These are phyloP conservation scores for Fraxinus xanthoxyloides DNA, from an alignment of 305 asterid genomes.

Conservation along the genomic window DNA sequence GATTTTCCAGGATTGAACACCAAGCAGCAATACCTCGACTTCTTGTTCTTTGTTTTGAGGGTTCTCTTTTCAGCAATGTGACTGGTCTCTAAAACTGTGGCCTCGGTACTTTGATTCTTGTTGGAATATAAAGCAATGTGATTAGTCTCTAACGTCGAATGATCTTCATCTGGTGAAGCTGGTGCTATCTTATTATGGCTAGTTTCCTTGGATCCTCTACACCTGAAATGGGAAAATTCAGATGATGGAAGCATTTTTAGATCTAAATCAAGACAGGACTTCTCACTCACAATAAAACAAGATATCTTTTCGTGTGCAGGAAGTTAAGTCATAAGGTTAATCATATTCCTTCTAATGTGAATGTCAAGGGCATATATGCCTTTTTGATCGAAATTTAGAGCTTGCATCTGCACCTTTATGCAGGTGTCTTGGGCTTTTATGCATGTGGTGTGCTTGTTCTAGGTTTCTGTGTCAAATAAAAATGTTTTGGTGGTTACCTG, in stretches of 20 bases:
- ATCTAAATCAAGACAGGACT: neutral
- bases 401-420: neutral
- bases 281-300: neutral
- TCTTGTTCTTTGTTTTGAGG: slow-evolving; percentile 24
- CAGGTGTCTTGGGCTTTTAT: neutral
- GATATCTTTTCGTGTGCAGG: neutral
- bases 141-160: slow-evolving; percentile 3
- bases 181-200: slow-evolving; percentile 58
- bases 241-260: neutral
- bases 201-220: slow-evolving; percentile 45
- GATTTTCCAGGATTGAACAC: slow-evolving; percentile 9
- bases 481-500: neutral
- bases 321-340: neutral
- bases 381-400: neutral
- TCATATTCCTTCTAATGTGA: neutral
- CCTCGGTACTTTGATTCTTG: slow-evolving; percentile 13
- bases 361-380: neutral
- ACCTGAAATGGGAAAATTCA: slow-evolving; percentile 33
- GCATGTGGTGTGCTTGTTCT: neutral
- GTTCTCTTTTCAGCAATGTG: slow-evolving; percentile 7
- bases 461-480: neutral
- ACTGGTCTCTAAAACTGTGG: slow-evolving; percentile 10
- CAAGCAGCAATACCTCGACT: slow-evolving; percentile 28
- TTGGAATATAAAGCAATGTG: slow-evolving; percentile 23
- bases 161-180: slow-evolving; percentile 47